A percentile compares a stretch with the other conserved stretches of the same genome.
phyloP scores from a whole-genome alignment of 345 rosid species.

The Crucihimalaya himalaica region DNA sequence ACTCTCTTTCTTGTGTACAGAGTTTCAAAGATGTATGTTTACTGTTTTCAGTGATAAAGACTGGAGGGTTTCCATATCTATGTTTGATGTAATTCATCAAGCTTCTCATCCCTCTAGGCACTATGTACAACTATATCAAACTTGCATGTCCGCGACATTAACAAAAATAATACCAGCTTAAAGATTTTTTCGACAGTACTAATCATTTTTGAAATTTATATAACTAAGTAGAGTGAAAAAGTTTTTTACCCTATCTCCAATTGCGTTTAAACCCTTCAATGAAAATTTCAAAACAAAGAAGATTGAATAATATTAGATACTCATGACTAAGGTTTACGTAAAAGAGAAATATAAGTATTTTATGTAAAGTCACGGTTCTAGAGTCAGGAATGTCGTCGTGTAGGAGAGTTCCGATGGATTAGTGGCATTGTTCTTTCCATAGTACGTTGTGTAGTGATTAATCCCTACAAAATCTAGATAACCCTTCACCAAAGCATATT shows the following conservation, averaged over 20 bases:
- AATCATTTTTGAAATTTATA: neutral
- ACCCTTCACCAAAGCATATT: conserved; percentile 66
- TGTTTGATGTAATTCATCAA: conserved; percentile 58
- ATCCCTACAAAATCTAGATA: conserved; percentile 92
- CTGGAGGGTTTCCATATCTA: conserved; percentile 54
- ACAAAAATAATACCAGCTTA: conserved; percentile 7
- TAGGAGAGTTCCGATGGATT: conserved; percentile 46
- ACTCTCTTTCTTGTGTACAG: neutral
- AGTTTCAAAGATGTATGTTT: neutral
- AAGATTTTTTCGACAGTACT: neutral
- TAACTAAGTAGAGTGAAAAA: neutral
- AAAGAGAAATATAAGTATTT: neutral
- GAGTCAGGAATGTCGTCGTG: conserved; percentile 77
- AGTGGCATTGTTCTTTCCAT: conserved; percentile 50
- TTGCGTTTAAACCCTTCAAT: conserved; percentile 49
- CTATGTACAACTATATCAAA: conserved; percentile 64
- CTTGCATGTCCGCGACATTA: conserved; percentile 44
- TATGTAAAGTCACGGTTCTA: conserved; percentile 78
- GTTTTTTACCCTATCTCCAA: conserved; percentile 70
- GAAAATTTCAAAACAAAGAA: conserved; percentile 40
- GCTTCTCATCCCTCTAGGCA: conserved; percentile 62
- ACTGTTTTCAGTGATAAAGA: conserved; percentile 62
- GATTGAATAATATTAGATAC: neutral
- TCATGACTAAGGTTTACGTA: neutral
- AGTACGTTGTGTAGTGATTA: conserved; percentile 89